These are phyloP conservation scores for Penicillium riverlandense DNA, from an alignment of 495 filamentous ascomycete genomes.

Conservation along the genomic window DNA sequence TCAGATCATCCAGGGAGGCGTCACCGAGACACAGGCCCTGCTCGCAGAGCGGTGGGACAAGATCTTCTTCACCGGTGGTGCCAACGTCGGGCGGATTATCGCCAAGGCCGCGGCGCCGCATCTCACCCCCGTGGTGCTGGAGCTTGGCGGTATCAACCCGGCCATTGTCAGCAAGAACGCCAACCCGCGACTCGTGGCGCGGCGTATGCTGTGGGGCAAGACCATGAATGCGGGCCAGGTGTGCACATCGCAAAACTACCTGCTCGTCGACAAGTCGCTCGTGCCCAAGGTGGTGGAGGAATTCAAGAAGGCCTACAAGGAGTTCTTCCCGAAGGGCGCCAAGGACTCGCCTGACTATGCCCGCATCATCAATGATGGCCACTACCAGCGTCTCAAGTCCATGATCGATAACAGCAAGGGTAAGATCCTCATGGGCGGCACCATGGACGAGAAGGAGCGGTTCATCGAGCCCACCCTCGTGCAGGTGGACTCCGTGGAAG, in stretches of 20 bases:
- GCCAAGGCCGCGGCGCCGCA: constrained; percentile 88
- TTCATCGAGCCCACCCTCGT: constrained; percentile 86
- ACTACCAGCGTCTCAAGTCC: constrained; percentile 78
- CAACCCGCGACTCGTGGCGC: constrained; percentile 73
- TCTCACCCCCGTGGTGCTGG: constrained; percentile 79
- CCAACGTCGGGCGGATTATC: constrained; percentile 74
- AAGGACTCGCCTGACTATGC: constrained; percentile 66
- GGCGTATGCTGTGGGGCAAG: constrained; percentile 84
- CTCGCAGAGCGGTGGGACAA: constrained; percentile 92
- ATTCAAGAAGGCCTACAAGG: constrained; percentile 61
- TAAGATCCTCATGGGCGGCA: constrained; percentile 78
- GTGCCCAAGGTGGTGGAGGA: constrained; percentile 65
- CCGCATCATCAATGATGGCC: constrained; percentile 67
- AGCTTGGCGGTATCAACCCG: constrained; percentile 88
- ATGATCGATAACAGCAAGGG: constrained; percentile 79
- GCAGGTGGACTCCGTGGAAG: constrained; percentile 62
- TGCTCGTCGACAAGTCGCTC: constrained; percentile 69
- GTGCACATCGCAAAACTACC: constrained; percentile 85
- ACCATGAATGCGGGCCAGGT: constrained; percentile 77
- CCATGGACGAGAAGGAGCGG: constrained; percentile 66
- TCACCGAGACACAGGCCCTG: constrained; percentile 73
- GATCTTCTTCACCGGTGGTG: constrained; percentile 89
- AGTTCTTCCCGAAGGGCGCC: constrained; percentile 81
- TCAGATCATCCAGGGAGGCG: constrained; percentile 67
- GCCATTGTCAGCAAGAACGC: constrained; percentile 80